Evolutionary conservation across 2,329 filamentous ascomycete species (phyloP).

Genomic region (Beauveria sp.): DNA sequence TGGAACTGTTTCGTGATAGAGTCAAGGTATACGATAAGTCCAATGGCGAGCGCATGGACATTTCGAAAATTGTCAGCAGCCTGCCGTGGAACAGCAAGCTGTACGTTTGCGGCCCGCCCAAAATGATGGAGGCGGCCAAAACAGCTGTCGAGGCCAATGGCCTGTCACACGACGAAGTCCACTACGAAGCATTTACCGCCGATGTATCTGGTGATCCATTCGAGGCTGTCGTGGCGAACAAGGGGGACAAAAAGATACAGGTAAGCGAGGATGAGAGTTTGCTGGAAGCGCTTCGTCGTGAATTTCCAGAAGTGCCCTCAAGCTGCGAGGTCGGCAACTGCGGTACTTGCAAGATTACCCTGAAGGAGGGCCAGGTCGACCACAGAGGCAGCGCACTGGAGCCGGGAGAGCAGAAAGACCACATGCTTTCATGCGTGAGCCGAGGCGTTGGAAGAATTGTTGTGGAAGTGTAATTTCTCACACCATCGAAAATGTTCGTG

Average conservation of each 20-base stretch:
- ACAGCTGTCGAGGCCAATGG: conserved; percentile 32
- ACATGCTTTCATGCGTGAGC: conserved; percentile 46
- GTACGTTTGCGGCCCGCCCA: conserved; percentile 52
- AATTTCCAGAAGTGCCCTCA: conserved; percentile 36
- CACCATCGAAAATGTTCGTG: too few species aligned
- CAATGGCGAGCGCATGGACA: conserved; percentile 43
- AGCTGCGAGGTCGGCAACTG: conserved; percentile 50
- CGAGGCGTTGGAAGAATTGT: conserved; percentile 41
- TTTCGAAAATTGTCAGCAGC: conserved; percentile 39
- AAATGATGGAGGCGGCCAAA: conserved; percentile 47
- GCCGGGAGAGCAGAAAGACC: conserved; percentile 34
- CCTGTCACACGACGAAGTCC: conserved; percentile 43
- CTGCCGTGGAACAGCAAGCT: conserved; percentile 48
- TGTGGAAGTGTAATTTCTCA: conserved; percentile 34
- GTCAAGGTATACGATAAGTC: conserved; percentile 46
- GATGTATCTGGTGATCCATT: conserved; percentile 51
- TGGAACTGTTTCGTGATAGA: conserved; percentile 33
- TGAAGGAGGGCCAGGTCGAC: conserved; percentile 37
- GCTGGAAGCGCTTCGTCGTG: conserved; percentile 35
- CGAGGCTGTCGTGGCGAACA: conserved; percentile 43
- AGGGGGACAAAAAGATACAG: conserved; percentile 30
- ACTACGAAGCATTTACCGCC: conserved; percentile 53
- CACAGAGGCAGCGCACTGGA: conserved; percentile 41
- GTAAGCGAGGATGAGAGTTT: conserved; percentile 42
- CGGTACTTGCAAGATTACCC: conserved; percentile 40